Conservation (phyloP, 2,329 filamentous ascomycete species). For the Claviceps cyperi region DNA sequence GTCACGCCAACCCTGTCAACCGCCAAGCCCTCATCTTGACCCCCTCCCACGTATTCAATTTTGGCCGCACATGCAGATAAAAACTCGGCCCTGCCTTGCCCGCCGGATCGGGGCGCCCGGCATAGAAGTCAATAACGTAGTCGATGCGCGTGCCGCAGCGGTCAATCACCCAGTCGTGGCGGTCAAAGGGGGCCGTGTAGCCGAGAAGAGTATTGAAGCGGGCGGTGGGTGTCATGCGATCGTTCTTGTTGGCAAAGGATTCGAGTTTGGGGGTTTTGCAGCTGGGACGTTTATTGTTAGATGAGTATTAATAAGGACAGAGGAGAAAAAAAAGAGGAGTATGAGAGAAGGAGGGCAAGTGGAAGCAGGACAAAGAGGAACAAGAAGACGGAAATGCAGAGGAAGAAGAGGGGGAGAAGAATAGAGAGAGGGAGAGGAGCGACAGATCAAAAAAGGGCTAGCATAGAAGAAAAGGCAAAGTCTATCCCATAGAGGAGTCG, state of each 20-base stretch:
- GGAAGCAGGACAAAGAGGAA: not conserved
- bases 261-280: constrained; percentile 69
- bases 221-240: constrained; percentile 64
- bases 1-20: constrained; percentile 33
- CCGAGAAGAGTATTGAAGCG: constrained; percentile 70
- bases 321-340: not conserved
- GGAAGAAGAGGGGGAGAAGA: not conserved
- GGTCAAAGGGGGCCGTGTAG: constrained; percentile 85
- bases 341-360: no score
- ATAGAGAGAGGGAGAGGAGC: not conserved
- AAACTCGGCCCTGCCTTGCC: constrained; percentile 37
- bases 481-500: constrained; percentile 38
- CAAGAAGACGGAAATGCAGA: not conserved
- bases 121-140: constrained; percentile 97
- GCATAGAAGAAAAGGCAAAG: constrained; percentile 21
- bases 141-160: constrained; percentile 74
- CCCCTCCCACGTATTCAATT: constrained; percentile 54
- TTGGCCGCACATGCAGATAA: constrained; percentile 53
- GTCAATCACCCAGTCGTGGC: constrained; percentile 95
- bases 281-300: constrained; percentile 13
- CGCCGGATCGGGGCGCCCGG: constrained; percentile 40
- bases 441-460: not conserved
- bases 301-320: not conserved
- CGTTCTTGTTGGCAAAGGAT: constrained; percentile 63
- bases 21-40: constrained; percentile 48